Percentiles rank a stretch among this genome's conserved stretches.
phyloP scores from a whole-genome alignment of 1,284 basidiomycete genomes.

The Apiotrichum veenhuisii region DNA sequence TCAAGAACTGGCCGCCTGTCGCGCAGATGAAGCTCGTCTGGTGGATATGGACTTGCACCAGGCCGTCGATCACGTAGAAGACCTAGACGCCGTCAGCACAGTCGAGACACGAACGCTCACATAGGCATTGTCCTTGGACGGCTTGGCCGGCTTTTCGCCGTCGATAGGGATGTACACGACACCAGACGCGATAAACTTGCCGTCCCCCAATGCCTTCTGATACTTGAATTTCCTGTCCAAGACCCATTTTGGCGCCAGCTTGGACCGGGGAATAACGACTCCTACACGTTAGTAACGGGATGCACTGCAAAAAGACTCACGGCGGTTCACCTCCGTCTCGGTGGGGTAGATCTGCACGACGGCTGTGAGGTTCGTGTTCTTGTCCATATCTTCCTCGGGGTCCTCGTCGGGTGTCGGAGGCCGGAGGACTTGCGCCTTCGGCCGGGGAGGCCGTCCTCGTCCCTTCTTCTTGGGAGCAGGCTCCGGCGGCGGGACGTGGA shows the following conservation, averaged over 20 bases:
- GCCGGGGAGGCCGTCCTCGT: neutral
- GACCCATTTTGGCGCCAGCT: conserved; percentile 58
- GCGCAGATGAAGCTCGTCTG: conserved; percentile 71
- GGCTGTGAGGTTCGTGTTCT: conserved; percentile 65
- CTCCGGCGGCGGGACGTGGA: conserved; percentile 34
- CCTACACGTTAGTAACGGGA: conserved; percentile 9
- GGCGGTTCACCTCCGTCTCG: conserved; percentile 60
- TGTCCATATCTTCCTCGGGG: conserved; percentile 68
- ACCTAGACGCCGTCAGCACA: conserved; percentile 55
- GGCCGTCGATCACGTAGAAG: conserved; percentile 83
- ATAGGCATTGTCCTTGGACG: conserved; percentile 90
- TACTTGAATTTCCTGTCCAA: conserved; percentile 71
- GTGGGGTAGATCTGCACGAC: conserved; percentile 67
- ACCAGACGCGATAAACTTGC: conserved; percentile 84
- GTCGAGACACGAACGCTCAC: conserved; percentile 52
- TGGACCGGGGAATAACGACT: conserved; percentile 48
- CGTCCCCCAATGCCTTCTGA: conserved; percentile 93
- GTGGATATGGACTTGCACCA: conserved; percentile 79
- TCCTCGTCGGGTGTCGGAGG: conserved; percentile 51
- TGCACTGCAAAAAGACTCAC: conserved; percentile 54
- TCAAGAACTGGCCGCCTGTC: conserved; percentile 80
- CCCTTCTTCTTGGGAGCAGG: neutral
- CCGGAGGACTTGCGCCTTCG: conserved; percentile 25
- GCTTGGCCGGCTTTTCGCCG: conserved; percentile 79
- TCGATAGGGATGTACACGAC: conserved; percentile 72